phyloP scores from a whole-genome alignment of 768 basidiomycete genomes.

The Lyophyllum shimeji region DNA sequence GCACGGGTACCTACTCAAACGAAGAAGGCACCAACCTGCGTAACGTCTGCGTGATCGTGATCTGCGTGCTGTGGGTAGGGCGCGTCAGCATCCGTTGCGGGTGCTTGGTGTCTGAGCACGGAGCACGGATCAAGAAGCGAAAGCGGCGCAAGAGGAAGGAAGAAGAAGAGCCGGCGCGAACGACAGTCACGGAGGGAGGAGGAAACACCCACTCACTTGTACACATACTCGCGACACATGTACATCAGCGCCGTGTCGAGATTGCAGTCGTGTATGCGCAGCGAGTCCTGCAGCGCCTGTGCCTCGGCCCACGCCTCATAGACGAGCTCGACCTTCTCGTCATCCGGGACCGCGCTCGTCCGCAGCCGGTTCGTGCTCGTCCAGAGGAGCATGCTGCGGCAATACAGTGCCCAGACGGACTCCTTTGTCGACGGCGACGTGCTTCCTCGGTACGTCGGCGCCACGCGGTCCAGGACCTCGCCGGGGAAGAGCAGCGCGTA shows the following conservation, averaged over 20 bases:
- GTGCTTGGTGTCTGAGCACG: neutral
- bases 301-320: conserved; percentile 67
- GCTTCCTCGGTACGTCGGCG: conserved; percentile 36
- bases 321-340: conserved; percentile 59
- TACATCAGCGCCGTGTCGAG: conserved; percentile 67
- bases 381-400: conserved; percentile 82
- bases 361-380: conserved; percentile 61
- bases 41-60: conserved; percentile 61
- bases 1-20: conserved; percentile 15
- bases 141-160: neutral
- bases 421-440: conserved; percentile 64
- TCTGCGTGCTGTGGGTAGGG: conserved; percentile 50
- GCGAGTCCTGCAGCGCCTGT: conserved; percentile 61
- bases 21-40: conserved; percentile 51
- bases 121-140: neutral
- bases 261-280: conserved; percentile 71
- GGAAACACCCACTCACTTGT: conserved; percentile 54
- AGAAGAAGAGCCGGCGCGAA: neutral
- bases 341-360: conserved; percentile 37
- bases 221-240: conserved; percentile 67
- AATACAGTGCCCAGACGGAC: conserved; percentile 80
- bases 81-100: conserved; percentile 9
- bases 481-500: conserved; percentile 73
- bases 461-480: conserved; percentile 56
- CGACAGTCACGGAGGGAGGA: conserved; percentile 2